Evolutionary conservation across 768 basidiomycete species (phyloP).

Genomic region (Austroboletus eburneus): DNA sequence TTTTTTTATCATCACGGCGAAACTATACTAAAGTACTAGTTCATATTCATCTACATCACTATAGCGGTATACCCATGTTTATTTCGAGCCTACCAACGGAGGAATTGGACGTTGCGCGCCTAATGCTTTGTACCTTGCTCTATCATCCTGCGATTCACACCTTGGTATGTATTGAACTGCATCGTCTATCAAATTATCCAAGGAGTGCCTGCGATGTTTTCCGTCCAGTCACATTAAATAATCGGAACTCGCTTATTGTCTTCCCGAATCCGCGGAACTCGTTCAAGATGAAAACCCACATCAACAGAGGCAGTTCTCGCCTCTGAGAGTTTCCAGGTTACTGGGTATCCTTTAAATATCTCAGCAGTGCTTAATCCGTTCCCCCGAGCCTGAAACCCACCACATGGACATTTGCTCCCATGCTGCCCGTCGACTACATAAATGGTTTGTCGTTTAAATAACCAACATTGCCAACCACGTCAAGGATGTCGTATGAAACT

Average conservation of each 20-base stretch:
- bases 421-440: conserved; percentile 2
- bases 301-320: conserved; percentile 6
- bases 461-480: not conserved
- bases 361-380: not conserved
- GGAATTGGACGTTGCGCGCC: not conserved
- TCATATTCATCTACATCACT: conserved; percentile 8
- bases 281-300: not conserved
- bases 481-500: conserved; percentile 10
- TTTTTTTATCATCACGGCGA: conserved; percentile 8
- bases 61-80: conserved; percentile 5
- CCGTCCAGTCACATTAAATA: not conserved
- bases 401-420: conserved; percentile 1
- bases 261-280: not conserved
- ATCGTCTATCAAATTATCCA: too few species aligned
- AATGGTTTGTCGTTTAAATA: too few species aligned
- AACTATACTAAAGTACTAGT: conserved; percentile 2
- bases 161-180: too few species aligned
- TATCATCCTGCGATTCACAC: too few species aligned
- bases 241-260: not conserved
- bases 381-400: not conserved
- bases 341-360: not conserved
- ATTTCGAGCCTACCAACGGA: not conserved
- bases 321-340: conserved; percentile 13
- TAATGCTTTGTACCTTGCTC: too few species aligned
- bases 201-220: too few species aligned